These are phyloP conservation scores for Amaranthus tricolor DNA, from an alignment of 179 eudicot genomes.

Conservation along the genomic window DNA sequence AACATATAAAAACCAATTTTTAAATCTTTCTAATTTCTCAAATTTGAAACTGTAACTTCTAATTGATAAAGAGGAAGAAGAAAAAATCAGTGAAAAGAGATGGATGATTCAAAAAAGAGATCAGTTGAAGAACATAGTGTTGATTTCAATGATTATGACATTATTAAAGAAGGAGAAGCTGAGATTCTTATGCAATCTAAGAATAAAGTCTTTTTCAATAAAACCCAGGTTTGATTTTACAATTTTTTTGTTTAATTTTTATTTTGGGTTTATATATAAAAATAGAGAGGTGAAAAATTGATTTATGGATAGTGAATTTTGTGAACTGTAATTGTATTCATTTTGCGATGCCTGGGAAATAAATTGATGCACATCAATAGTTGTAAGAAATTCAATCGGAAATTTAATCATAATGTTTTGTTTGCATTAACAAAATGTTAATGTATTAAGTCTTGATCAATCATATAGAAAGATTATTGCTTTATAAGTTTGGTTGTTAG, in stretches of 20 bases:
- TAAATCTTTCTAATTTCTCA: too few species aligned
- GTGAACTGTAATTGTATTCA: background rate
- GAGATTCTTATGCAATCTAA: slow-evolving; percentile 94
- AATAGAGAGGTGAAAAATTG: background rate
- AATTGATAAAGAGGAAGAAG: background rate
- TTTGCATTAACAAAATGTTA: background rate
- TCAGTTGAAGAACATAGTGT: slow-evolving; percentile 36
- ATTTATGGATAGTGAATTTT: background rate
- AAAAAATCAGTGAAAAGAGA: slow-evolving; percentile 18
- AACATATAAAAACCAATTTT: too few species aligned
- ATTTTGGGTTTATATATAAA: background rate
- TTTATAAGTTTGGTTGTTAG: too few species aligned
- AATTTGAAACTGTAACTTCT: too few species aligned
- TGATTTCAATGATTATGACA: slow-evolving; percentile 59
- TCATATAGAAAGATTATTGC: background rate
- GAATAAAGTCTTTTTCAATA: slow-evolving; percentile 89
- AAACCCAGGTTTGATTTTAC: slow-evolving; percentile 64
- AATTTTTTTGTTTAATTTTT: background rate
- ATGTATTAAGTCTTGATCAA: background rate
- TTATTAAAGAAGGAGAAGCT: slow-evolving; percentile 97
- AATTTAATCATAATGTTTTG: slow-evolving; percentile 1
- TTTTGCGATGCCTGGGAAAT: too few species aligned
- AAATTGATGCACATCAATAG: background rate
- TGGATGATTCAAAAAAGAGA: slow-evolving; percentile 54
- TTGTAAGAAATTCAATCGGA: background rate